phyloP scores from a whole-genome alignment of 2,329 filamentous ascomycete genomes.

The Pseudopithomyces maydicus region DNA sequence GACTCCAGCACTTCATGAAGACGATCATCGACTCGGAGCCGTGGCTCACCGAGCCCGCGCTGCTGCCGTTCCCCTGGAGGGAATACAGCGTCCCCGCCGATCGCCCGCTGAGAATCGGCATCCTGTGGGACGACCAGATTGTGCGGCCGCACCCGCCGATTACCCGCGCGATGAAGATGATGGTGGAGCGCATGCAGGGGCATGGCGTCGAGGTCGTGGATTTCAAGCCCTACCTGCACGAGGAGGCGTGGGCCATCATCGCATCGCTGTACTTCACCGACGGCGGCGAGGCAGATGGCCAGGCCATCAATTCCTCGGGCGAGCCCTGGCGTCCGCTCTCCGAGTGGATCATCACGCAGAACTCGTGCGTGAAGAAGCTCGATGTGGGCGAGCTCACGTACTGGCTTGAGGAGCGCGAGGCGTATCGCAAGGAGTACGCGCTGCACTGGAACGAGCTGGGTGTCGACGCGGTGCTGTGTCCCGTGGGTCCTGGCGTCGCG shows the following conservation, averaged over 20 bases:
- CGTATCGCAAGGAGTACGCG: constrained; percentile 52
- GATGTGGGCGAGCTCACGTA: constrained; percentile 51
- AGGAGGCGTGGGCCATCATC: constrained; percentile 55
- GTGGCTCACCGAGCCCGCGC: constrained; percentile 63
- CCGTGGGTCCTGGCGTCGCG: constrained; percentile 61
- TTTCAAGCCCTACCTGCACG: constrained; percentile 56
- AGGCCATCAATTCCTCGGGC: constrained; percentile 57
- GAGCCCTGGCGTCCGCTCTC: constrained; percentile 65
- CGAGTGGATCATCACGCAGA: constrained; percentile 62
- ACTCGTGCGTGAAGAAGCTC: constrained; percentile 53
- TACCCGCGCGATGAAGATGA: constrained; percentile 57
- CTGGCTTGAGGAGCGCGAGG: constrained; percentile 48
- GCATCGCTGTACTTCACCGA: constrained; percentile 58
- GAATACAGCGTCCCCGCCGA: constrained; percentile 28
- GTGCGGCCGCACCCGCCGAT: constrained; percentile 71
- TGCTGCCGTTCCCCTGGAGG: constrained; percentile 64
- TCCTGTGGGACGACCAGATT: constrained; percentile 69
- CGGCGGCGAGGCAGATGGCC: constrained; percentile 60
- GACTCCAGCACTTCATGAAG: constrained; percentile 60
- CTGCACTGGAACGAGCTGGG: constrained; percentile 48
- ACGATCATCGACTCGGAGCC: constrained; percentile 58
- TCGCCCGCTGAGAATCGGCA: constrained; percentile 58
- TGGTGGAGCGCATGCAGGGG: constrained; percentile 50
- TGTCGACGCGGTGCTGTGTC: constrained; percentile 68
- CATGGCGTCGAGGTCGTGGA: constrained; percentile 60